phyloP scores from a whole-genome alignment of 2,329 filamentous ascomycete species.

The Pleoardoris graminearum region DNA sequence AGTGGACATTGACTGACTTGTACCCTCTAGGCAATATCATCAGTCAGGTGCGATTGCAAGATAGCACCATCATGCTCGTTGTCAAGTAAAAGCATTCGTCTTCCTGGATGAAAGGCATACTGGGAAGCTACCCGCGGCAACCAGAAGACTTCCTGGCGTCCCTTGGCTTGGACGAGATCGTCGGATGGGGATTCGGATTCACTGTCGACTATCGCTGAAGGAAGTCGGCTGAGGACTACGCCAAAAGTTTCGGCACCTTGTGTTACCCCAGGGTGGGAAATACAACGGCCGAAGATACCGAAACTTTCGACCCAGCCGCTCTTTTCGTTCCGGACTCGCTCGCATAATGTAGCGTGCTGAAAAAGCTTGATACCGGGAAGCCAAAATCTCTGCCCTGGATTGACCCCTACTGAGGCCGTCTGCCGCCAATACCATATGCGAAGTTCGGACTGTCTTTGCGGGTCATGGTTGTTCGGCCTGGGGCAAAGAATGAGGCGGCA shows the following conservation, averaged over 20 bases:
- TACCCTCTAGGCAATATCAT: neutral
- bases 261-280: neutral
- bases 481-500: no score
- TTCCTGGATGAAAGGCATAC: constrained; percentile 13
- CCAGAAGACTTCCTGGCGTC: neutral
- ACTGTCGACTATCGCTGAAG: constrained; percentile 21
- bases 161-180: constrained; percentile 9
- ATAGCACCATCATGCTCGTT: constrained; percentile 12
- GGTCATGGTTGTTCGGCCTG: no score
- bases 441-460: no score
- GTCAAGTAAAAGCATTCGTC: constrained; percentile 9
- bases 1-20: no score
- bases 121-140: neutral
- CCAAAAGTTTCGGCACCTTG: neutral
- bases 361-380: no score
- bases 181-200: constrained; percentile 9
- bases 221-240: neutral
- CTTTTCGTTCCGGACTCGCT: no score
- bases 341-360: no score
- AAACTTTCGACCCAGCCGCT: no score
- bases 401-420: no score
- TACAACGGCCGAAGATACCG: neutral
- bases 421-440: no score
- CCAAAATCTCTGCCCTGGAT: no score
- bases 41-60: neutral